These are phyloP conservation scores for Boletus fagicola DNA, from an alignment of 768 basidiomycete species.

Conservation along the genomic window DNA sequence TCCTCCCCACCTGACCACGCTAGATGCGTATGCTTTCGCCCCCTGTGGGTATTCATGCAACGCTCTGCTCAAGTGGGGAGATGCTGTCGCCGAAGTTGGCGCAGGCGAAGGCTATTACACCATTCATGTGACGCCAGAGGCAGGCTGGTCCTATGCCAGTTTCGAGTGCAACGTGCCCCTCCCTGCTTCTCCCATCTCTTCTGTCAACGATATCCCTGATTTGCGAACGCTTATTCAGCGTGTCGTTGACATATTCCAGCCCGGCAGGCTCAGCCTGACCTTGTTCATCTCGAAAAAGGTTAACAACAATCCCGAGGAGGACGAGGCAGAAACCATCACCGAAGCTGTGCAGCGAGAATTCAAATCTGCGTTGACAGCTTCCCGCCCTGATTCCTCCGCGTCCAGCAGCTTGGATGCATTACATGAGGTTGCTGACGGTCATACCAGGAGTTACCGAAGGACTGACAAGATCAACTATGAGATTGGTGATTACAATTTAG, in stretches of 20 bases:
- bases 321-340: constrained; percentile 51
- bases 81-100: constrained; percentile 20
- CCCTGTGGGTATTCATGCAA: constrained; percentile 98
- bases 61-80: constrained; percentile 71
- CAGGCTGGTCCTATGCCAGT: constrained; percentile 97
- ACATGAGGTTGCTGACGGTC: constrained; percentile 16
- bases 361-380: constrained; percentile 54
- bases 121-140: constrained; percentile 97
- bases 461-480: constrained; percentile 99
- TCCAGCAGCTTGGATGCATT: constrained; percentile 20
- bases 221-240: constrained; percentile 79
- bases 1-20: constrained; percentile 68
- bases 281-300: constrained; percentile 80
- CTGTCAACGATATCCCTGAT: constrained; percentile 57
- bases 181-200: constrained; percentile 29
- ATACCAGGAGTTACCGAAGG: constrained; percentile 56
- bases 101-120: constrained; percentile 91
- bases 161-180: constrained; percentile 98
- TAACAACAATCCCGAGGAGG: constrained; percentile 41
- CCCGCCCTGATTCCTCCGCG: constrained; percentile 24
- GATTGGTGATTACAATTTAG: constrained; percentile 88
- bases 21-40: constrained; percentile 91
- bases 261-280: constrained; percentile 80
- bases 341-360: constrained; percentile 77
- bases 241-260: constrained; percentile 92